Evolutionary conservation across 2,329 filamentous ascomycete genomes (phyloP), one percentile per base, ranked within the genome.

Genomic region (Sporothrix euskadiensis): DNA sequence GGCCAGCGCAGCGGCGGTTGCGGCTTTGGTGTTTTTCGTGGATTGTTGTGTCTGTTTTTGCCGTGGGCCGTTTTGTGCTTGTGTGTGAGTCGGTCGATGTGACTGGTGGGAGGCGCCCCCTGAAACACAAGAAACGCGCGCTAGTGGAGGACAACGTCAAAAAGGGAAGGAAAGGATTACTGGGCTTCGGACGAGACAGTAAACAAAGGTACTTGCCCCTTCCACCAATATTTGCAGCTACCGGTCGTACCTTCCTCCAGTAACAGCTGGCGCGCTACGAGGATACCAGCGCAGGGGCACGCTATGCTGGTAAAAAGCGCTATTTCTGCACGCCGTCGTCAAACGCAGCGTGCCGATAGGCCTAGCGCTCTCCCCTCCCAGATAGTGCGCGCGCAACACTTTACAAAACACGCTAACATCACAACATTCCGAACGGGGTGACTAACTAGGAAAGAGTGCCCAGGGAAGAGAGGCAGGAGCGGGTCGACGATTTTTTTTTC

Each of bases 111-210:
- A 47, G 32, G 54, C 30, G 32, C 19, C 56, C 54, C 57, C 57
- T 71, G 69, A 71, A 71, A 71, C 69, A 54, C 30, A 30, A 52
- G 57, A 71, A 52, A 61, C 56, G 69, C 69, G 57, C 47, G 57
- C 69, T 71, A 71, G 57, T 54, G 57, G 56, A 30, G 30, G 22
- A 52, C 9, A 19, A 54, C 14, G 39, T 47, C 57, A 4, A 66
- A 72, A 56, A 19, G 71, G 49, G 59, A 72, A 72, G 52, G 71
- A 57, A 41, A 19, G 14, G 30, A 12, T 22, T 41, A 44, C 9
- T 16, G 14, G 68, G 65, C 4, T 9, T 26, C 32, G 22, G 16
- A 56, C 16, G 26, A 39, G 39, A 22, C 22, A 16, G 16, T 32
- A 69, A 35, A 39, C 8, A 54, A 22, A 22, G 47, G 30, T 69